Percentiles rank a stretch among this genome's conserved stretches.
Conservation (phyloP, 208 protist genomes). For the Vickermania ingenoplastis region DNA sequence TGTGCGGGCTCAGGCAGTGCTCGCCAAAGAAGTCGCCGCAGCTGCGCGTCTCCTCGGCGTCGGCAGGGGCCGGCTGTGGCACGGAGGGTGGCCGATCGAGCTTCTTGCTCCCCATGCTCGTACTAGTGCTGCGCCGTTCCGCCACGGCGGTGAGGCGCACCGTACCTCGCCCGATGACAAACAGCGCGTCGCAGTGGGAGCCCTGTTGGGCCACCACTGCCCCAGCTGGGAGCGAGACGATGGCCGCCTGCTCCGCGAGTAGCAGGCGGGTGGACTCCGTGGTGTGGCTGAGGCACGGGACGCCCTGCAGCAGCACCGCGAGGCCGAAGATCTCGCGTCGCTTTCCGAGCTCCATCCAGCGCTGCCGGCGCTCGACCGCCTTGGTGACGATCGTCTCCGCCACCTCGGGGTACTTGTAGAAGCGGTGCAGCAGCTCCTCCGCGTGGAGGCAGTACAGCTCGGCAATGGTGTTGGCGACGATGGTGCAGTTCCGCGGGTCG, state of each 20-base stretch:
- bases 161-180: constrained; percentile 62
- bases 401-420: constrained; percentile 51
- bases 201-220: constrained; percentile 25
- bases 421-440: constrained; percentile 33
- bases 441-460: constrained; percentile 75
- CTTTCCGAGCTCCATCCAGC: constrained; percentile 63
- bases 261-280: constrained; percentile 61
- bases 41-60: constrained; percentile 25
- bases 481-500: constrained; percentile 62
- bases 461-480: constrained; percentile 55
- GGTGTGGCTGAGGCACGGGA: constrained; percentile 78
- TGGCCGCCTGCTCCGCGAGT: constrained; percentile 31
- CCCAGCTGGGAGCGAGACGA: constrained; percentile 38
- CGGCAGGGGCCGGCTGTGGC: constrained; percentile 1
- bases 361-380: constrained; percentile 39
- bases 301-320: constrained; percentile 44
- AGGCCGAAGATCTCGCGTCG: constrained; percentile 59
- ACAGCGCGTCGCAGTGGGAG: constrained; percentile 51
- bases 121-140: not conserved
- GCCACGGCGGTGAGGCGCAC: constrained; percentile 12
- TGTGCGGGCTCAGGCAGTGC: constrained; percentile 61
- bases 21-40: constrained; percentile 70
- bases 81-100: not conserved
- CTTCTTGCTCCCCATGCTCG: too few relatives aligned
- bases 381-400: constrained; percentile 26